Conservation (phyloP, 192 early-diverging fungal genomes). For the Powellomyces hirtus region DNA sequence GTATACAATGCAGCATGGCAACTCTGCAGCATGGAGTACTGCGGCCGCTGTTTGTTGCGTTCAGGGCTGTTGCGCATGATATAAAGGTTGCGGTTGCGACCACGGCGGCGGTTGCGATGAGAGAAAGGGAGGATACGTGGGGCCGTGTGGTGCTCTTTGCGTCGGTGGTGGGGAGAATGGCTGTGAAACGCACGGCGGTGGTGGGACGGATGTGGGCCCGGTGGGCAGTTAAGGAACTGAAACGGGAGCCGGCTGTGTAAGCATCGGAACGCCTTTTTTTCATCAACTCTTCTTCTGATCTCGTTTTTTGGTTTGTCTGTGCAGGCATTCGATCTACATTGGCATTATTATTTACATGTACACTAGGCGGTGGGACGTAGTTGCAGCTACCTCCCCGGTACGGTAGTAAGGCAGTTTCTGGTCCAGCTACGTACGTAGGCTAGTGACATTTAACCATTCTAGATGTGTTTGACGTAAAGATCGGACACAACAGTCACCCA, state of each 20-base stretch:
- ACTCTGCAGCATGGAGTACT: background rate
- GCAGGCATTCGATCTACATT: conserved; percentile 22
- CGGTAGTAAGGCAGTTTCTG: too few relatives aligned
- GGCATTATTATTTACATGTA: conserved; percentile 16
- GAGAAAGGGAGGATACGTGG: background rate
- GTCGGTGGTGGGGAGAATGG: background rate
- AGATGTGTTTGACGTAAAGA: too few relatives aligned
- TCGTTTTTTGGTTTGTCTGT: background rate
- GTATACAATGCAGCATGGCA: background rate
- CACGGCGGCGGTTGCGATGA: background rate
- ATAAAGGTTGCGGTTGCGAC: background rate
- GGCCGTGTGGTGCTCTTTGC: background rate
- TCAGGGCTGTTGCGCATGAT: background rate
- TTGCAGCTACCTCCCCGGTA: too few relatives aligned
- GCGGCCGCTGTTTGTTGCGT: background rate
- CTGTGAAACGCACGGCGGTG: background rate
- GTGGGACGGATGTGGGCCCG: background rate
- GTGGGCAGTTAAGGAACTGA: conserved; percentile 16
- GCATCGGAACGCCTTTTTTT: background rate
- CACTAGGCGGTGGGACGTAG: background rate
- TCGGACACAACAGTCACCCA: too few relatives aligned
- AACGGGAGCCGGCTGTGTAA: conserved; percentile 22
- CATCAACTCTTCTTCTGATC: background rate
- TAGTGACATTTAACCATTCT: too few relatives aligned
- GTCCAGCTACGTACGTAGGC: too few relatives aligned